Base-by-base conservation (phyloP, 345 rosid species). In the Eucalyptus curtisii region DNA sequence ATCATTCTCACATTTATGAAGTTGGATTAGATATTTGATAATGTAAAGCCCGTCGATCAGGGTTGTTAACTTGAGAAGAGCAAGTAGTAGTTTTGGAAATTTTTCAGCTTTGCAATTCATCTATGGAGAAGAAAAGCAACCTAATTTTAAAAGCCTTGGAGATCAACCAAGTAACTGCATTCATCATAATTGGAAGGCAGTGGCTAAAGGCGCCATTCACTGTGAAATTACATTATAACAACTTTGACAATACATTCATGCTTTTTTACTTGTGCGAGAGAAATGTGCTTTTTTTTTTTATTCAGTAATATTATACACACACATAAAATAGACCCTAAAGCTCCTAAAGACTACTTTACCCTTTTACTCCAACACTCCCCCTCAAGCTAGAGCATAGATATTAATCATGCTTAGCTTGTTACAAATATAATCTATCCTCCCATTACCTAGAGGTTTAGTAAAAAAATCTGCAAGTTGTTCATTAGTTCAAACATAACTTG, bases 401-500 rank as follows among this genome's bases (percentile, higher is more conserved):
- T 52, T 52, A 52, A 52, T 52, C 5, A 52, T 52, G 25, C 57
- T 1, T 2, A 52, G 2, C 25, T 19, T 52, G 8, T 52, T 19
- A 52, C 57, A 52, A 52, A 52, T 19, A 19, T 52, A 7, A 52
- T 52, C 24, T 20, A 52, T 52, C 57, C 57, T 52, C 10, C 57
- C 24, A 52, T 52, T 52, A 52, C 10, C 25, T 0, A 52, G 2
- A 52, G 57, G 57, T 52, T 52, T 19, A 52, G 25, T 52, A 20
- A 20, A 52, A 52, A 52, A 52, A 52, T 52, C 2, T 52, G 5
- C 57, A 52, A 52, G 25, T 52, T 8, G 25, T 52, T 52, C 10
- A 52, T 9, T 0, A 1, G 2, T 20, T 52, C 1, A 10, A 19
- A 52, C 57, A 52, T 52, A 24, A 52, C 2, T 19, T 7, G 7